phyloP scores from a whole-genome alignment of 2,329 filamentous ascomycete species.

The Ophiostoma montium region DNA sequence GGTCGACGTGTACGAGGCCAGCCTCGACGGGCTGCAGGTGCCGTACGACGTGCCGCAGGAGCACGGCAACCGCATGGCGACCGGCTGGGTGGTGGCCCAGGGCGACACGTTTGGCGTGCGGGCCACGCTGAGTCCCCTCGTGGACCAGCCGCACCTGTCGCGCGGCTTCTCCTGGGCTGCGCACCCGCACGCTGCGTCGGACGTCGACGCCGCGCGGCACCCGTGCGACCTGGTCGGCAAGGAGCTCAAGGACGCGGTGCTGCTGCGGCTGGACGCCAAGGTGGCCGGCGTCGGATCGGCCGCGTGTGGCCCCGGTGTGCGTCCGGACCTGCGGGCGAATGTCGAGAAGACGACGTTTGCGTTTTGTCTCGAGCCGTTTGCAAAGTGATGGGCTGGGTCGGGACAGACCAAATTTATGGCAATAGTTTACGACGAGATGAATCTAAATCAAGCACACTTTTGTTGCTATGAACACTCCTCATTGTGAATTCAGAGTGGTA shows the following conservation, averaged over 20 bases:
- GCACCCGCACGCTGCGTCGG: conserved; percentile 35
- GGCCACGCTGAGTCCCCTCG: neutral
- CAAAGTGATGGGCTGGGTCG: too few species aligned
- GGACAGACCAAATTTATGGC: too few species aligned
- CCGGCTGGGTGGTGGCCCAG: conserved; percentile 33
- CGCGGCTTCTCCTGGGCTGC: conserved; percentile 39
- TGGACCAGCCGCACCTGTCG: neutral
- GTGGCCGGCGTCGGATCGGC: conserved; percentile 36
- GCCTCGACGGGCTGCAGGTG: conserved; percentile 36
- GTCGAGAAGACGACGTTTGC: conserved; percentile 27
- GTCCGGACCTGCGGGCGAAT: conserved; percentile 29
- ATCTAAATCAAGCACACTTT: too few species aligned
- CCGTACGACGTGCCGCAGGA: conserved; percentile 57
- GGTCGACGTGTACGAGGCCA: conserved; percentile 32
- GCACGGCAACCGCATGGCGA: conserved; percentile 48
- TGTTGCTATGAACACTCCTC: too few species aligned
- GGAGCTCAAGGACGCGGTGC: conserved; percentile 25
- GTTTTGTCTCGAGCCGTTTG: conserved; percentile 24
- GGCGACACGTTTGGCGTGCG: neutral
- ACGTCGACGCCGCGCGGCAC: conserved; percentile 45
- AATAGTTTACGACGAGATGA: neutral
- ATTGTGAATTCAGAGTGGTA: too few species aligned
- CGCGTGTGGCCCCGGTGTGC: conserved; percentile 34
- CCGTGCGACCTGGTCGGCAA: conserved; percentile 45
- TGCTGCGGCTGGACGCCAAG: conserved; percentile 29